These are phyloP conservation scores for Microbotryomycetes sp. DNA, from an alignment of 1,284 basidiomycete species.

Conservation along the genomic window DNA sequence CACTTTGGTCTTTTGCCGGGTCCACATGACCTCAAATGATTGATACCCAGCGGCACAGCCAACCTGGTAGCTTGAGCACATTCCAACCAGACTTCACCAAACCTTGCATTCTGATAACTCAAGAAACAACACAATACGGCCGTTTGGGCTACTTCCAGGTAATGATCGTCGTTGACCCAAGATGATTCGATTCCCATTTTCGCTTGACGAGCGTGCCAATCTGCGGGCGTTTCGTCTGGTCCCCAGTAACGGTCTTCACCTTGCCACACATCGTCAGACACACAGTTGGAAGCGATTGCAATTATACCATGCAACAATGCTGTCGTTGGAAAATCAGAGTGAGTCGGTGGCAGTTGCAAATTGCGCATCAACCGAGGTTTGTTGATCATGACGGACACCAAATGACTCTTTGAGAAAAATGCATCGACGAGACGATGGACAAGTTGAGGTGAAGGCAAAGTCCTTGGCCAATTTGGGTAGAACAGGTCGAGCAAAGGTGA, in stretches of 20 bases:
- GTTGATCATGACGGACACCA: constrained; percentile 52
- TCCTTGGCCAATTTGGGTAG: constrained; percentile 8
- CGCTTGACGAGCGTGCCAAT: constrained; percentile 57
- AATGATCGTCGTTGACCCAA: constrained; percentile 46
- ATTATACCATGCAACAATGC: constrained; percentile 77
- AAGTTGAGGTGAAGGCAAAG: constrained; percentile 8
- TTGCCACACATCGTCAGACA: constrained; percentile 50
- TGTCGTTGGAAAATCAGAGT: constrained; percentile 72
- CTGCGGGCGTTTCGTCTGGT: constrained; percentile 53
- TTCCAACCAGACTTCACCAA: constrained; percentile 84
- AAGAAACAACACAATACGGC: constrained; percentile 77
- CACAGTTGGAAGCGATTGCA: constrained; percentile 74
- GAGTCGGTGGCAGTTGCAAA: constrained; percentile 63
- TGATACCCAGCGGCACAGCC: constrained; percentile 60
- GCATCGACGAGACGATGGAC: constrained; percentile 21
- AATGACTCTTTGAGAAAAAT: constrained; percentile 27
- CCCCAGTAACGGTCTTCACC: constrained; percentile 25
- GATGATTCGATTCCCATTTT: neutral
- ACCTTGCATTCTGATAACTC: constrained; percentile 71
- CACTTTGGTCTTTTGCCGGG: constrained; percentile 4
- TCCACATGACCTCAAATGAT: constrained; percentile 17
- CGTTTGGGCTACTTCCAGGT: constrained; percentile 75
- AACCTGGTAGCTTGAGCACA: constrained; percentile 75
- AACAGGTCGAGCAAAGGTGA: neutral
- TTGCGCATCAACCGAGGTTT: constrained; percentile 64